Conservation (phyloP, 1,284 basidiomycete genomes). For the Tilletia setariae region DNA sequence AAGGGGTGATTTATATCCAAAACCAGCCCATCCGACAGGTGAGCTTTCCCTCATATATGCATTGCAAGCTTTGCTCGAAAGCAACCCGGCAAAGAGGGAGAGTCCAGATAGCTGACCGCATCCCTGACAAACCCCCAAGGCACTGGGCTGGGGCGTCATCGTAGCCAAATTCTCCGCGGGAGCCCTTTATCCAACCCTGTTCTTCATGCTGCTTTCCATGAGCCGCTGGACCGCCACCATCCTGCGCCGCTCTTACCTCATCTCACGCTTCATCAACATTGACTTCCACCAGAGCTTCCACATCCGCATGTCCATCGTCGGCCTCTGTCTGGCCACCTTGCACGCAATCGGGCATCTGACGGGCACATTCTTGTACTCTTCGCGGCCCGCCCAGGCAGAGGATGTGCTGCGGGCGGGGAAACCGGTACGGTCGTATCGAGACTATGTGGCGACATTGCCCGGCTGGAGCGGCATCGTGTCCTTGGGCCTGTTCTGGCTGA, state of each 20-base stretch:
- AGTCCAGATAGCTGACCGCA: no score
- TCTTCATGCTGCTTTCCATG: conserved; percentile 23
- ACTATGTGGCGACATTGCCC: conserved; percentile 12
- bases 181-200: conserved; percentile 22
- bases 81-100: no score
- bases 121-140: background rate
- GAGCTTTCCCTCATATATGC: background rate
- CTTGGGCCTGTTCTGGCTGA: conserved; percentile 17
- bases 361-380: conserved; percentile 19
- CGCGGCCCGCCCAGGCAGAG: conserved; percentile 9
- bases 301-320: conserved; percentile 9
- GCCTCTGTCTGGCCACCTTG: conserved; percentile 2
- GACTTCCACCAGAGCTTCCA: conserved; percentile 15
- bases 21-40: background rate
- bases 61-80: background rate
- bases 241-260: background rate
- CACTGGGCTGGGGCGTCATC: conserved; percentile 23
- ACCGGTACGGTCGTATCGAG: conserved; percentile 2
- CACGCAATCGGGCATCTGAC: conserved; percentile 19
- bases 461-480: conserved; percentile 15
- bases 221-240: background rate
- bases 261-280: conserved; percentile 2
- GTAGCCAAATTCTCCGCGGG: conserved; percentile 21
- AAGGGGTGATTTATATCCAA: conserved; percentile 18
- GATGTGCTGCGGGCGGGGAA: background rate